Evolutionary conservation across 2,329 filamentous ascomycete genomes (phyloP), one percentile per base, ranked within the genome.

Genomic region (Colletotrichum destructivum): DNA sequence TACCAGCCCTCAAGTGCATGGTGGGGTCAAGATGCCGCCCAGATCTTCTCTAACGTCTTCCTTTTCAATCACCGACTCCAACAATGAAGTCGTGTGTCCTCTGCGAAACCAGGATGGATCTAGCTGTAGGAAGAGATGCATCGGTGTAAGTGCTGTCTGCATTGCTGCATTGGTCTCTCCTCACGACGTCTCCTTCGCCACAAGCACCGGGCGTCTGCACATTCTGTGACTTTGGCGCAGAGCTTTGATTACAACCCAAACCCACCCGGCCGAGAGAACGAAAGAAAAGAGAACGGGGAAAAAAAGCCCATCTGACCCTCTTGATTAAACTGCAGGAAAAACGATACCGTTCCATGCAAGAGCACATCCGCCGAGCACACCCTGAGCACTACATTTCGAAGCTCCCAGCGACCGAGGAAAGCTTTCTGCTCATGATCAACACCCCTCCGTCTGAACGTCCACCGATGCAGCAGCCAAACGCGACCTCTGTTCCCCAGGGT

Each of bases 341-440:
- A 84, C 90, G 94, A 77, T 99, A 95, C 86, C 95, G 96, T 82
- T 98, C 96, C 74, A 98, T 99, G 94, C 96, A 98, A 85, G 96
- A 99, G 89, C 96, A 99, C 81, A 98, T 99, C 79, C 94, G 96
- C 78, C 92, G 96, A 82, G 96, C 96, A 76, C 96, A 99, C 82
- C 96, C 96, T 73, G 95, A 97, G 82, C 93, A 98, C 82, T 98
- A 98, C 85, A 97, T 99, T 78, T 92, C 96, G 61, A 98, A 98
- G 89, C 93, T 98, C 77, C 96, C 96, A 76, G 96, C 96, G 60
- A 99, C 96, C 77, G 96, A 98, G 83, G 96, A 98, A 85, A 98
- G 95, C 91, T 98, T 99, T 84, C 87, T 93, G 79, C 88, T 98
- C 82, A 98, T 98, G 96, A 94, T 98, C 82, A 97, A 91, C 82